Evolutionary conservation across 2,329 filamentous ascomycete species (phyloP).

Genomic region (Talaromyces rugulosus): DNA sequence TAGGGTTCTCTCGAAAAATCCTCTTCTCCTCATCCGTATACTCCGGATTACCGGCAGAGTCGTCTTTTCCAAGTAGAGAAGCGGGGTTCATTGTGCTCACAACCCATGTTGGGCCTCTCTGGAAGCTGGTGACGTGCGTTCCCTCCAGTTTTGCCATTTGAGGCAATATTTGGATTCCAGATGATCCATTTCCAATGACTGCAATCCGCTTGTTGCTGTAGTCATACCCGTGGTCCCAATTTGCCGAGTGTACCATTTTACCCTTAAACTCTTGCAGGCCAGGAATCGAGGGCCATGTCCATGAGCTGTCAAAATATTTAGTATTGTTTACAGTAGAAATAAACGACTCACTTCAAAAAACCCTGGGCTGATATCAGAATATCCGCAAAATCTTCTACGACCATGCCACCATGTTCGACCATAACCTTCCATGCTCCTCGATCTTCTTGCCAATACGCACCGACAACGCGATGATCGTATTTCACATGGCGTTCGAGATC

Average conservation of each 20-base stretch:
- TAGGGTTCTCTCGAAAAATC: conserved; percentile 23
- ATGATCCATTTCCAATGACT: conserved; percentile 23
- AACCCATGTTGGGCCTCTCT: neutral
- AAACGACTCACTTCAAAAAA: conserved; percentile 14
- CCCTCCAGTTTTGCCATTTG: conserved; percentile 16
- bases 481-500: conserved; percentile 24
- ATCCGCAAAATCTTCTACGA: conserved; percentile 17
- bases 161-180: conserved; percentile 35
- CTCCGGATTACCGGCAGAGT: conserved; percentile 17
- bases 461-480: conserved; percentile 20
- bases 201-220: conserved; percentile 19
- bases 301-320: neutral
- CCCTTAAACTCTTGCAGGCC: conserved; percentile 23
- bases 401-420: conserved; percentile 13
- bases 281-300: neutral
- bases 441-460: conserved; percentile 26
- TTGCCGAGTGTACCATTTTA: conserved; percentile 27
- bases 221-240: conserved; percentile 25
- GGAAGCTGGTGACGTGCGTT: conserved; percentile 32
- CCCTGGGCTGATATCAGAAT: conserved; percentile 26
- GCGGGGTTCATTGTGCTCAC: neutral
- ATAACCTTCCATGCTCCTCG: conserved; percentile 23
- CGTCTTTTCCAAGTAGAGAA: conserved; percentile 29
- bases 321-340: neutral
- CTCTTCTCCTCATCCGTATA: conserved; percentile 26